Conservation (phyloP, 768 basidiomycete genomes). For the Calocera viscosa region DNA sequence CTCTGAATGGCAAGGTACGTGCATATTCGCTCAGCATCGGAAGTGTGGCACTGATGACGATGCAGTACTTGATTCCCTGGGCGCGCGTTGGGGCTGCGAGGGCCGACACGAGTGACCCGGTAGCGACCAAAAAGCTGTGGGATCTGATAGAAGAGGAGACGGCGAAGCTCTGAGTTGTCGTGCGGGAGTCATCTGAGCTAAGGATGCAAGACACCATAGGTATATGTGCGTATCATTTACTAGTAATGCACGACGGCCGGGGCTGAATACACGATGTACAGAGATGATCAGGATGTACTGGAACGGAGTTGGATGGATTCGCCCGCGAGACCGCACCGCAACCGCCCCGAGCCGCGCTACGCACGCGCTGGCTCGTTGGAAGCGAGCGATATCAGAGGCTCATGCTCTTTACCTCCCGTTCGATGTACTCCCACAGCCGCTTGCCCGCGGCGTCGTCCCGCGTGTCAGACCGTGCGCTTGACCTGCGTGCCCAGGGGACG, state of each 20-base stretch:
- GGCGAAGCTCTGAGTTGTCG: not conserved
- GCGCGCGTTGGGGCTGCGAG: not conserved
- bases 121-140: not conserved
- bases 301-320: not conserved
- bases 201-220: not conserved
- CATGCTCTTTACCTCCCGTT: not conserved
- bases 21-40: not conserved
- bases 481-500: not conserved
- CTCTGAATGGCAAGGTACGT: conserved; percentile 12
- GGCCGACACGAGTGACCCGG: not conserved
- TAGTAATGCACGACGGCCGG: no score
- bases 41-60: not conserved
- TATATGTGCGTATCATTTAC: no score
- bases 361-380: not conserved
- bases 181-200: no score
- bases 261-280: not conserved
- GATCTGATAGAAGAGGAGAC: not conserved
- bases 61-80: not conserved
- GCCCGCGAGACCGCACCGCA: not conserved
- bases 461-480: not conserved
- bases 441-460: not conserved
- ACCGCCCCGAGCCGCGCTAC: not conserved
- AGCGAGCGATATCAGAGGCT: not conserved
- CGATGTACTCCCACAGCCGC: not conserved
- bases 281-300: not conserved